Conservation (phyloP, 129 eudicot species). For the Flaveria brownii region DNA sequence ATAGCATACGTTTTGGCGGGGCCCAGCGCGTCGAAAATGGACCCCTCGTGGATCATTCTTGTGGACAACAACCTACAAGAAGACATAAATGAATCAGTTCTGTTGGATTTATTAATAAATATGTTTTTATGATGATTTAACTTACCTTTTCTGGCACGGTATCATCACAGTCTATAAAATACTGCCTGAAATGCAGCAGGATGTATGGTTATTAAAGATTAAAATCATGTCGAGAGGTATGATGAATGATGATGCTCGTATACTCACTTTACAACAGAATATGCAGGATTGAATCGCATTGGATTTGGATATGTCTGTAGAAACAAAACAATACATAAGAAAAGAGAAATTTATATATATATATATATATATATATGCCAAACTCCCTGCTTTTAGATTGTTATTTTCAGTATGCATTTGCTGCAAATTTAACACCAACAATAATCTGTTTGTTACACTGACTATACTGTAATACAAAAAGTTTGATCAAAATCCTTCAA, state of each 20-base stretch:
- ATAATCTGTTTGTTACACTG: background rate
- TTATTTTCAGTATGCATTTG: background rate
- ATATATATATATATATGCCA: background rate
- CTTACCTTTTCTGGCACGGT: constrained; percentile 79
- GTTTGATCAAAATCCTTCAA: constrained; percentile 10
- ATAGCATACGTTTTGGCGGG: constrained; percentile 65
- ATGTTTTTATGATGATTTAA: constrained; percentile 3
- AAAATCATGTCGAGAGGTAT: background rate
- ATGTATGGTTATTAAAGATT: constrained; percentile 20
- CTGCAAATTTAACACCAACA: constrained; percentile 4
- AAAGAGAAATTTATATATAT: background rate
- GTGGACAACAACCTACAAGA: constrained; percentile 66
- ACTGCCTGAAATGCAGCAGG: constrained; percentile 69
- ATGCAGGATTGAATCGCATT: constrained; percentile 79
- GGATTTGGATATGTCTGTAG: constrained; percentile 86
- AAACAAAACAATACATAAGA: background rate
- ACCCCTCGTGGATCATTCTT: constrained; percentile 74
- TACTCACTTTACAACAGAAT: constrained; percentile 89
- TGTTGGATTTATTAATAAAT: background rate
- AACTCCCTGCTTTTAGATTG: background rate
- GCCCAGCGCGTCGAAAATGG: constrained; percentile 96
- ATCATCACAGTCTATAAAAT: constrained; percentile 76
- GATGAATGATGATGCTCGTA: constrained; percentile 24
- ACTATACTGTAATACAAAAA: background rate
- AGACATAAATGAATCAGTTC: constrained; percentile 12